Evolutionary conservation across 495 filamentous ascomycete species (phyloP).

Genomic region (Penicillium samsonianum): DNA sequence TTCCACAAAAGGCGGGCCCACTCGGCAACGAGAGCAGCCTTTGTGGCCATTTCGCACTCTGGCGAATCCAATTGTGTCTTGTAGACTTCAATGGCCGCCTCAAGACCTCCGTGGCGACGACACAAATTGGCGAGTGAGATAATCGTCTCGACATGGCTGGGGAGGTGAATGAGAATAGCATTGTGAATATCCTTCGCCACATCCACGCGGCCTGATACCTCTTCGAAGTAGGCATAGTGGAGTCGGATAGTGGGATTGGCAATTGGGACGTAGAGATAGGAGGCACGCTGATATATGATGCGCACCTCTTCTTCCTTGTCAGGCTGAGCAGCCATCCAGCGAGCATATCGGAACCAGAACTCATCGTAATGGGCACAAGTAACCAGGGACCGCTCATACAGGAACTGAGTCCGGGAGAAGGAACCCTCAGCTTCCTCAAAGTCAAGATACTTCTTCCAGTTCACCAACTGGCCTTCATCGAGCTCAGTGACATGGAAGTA

Average conservation of each 20-base stretch:
- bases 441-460: slow-evolving; percentile 96
- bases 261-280: slow-evolving; percentile 82
- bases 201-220: slow-evolving; percentile 72
- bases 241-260: slow-evolving; percentile 75
- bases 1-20: slow-evolving; percentile 92
- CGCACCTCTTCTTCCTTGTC: slow-evolving; percentile 89
- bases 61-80: slow-evolving; percentile 75
- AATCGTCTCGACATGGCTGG: slow-evolving; percentile 85
- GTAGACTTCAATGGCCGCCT: slow-evolving; percentile 84
- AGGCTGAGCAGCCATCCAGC: slow-evolving; percentile 87
- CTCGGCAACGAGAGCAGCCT: slow-evolving; percentile 83
- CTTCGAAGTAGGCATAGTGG: slow-evolving; percentile 94
- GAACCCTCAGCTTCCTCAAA: slow-evolving; percentile 90
- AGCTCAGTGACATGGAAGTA: slow-evolving; percentile 97
- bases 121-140: slow-evolving; percentile 85
- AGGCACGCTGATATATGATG: slow-evolving; percentile 88
- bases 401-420: slow-evolving; percentile 70
- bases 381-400: slow-evolving; percentile 93
- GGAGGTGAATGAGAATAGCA: slow-evolving; percentile 67
- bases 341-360: slow-evolving; percentile 96
- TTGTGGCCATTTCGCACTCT: slow-evolving; percentile 72
- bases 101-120: slow-evolving; percentile 79
- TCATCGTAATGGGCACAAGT: slow-evolving; percentile 94
- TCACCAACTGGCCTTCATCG: slow-evolving; percentile 80
- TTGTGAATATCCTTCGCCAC: slow-evolving; percentile 81